Evolutionary conservation across 768 basidiomycete species (phyloP).

Genomic region (Russula lepida): DNA sequence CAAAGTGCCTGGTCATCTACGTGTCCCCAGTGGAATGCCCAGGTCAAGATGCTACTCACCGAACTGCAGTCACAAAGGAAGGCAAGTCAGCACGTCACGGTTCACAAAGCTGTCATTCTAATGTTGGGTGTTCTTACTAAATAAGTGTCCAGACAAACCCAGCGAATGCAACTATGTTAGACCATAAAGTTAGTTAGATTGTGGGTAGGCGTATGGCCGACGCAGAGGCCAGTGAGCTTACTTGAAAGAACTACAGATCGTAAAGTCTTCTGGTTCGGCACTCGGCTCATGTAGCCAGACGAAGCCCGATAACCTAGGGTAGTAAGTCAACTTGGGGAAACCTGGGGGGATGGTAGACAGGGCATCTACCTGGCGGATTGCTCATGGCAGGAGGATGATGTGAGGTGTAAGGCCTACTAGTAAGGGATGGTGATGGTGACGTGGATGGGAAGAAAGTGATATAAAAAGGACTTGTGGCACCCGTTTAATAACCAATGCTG

Average conservation of each 20-base stretch:
- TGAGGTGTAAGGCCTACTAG: no score
- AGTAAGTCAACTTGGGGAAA: background rate
- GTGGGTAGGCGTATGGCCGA: background rate
- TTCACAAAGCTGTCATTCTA: background rate
- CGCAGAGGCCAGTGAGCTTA: conserved; percentile 21
- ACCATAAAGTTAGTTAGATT: background rate
- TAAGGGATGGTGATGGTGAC: background rate
- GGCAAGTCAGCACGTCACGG: conserved; percentile 22
- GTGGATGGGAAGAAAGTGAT: background rate
- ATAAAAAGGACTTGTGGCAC: background rate
- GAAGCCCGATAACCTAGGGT: conserved; percentile 34
- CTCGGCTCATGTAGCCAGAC: conserved; percentile 49
- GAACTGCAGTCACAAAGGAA: conserved; percentile 24
- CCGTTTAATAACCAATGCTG: no score
- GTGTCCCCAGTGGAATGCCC: background rate
- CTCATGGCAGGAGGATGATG: background rate
- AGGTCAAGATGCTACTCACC: background rate
- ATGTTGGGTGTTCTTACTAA: conserved; percentile 39
- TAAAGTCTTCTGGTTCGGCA: conserved; percentile 49
- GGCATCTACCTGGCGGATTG: background rate
- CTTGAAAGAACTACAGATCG: conserved; percentile 49
- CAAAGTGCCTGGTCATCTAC: background rate
- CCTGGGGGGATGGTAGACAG: background rate
- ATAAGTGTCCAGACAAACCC: conserved; percentile 53
- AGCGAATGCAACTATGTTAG: conserved; percentile 33